phyloP scores from a whole-genome alignment of 202 grass and related monocot genomes.

The Schoenoplectus tabernaemontani region DNA sequence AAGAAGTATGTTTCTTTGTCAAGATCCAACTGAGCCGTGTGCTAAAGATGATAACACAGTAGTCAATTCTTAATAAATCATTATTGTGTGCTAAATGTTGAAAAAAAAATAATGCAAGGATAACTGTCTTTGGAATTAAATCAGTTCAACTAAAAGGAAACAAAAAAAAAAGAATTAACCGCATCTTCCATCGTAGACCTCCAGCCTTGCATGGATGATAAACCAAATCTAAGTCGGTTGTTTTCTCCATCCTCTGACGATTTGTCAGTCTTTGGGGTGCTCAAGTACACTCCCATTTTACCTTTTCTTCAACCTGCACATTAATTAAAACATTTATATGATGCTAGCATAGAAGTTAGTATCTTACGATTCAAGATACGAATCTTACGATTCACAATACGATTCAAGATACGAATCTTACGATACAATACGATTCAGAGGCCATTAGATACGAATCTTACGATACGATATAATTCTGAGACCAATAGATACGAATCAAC shows the following conservation, averaged over 20 bases:
- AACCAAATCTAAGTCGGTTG: constrained; percentile 42
- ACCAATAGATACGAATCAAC: no score
- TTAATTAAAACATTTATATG: constrained; percentile 5
- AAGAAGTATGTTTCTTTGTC: constrained; percentile 84
- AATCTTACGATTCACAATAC: no score
- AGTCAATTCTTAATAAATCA: constrained; percentile 5
- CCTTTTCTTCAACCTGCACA: constrained; percentile 9
- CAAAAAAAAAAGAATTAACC: constrained; percentile 33
- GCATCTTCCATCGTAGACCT: constrained; percentile 93
- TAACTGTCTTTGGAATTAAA: not conserved
- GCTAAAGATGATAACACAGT: constrained; percentile 34
- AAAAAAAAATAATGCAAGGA: not conserved
- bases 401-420: no score
- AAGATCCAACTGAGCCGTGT: constrained; percentile 53
- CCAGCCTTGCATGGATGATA: constrained; percentile 98
- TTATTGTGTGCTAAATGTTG: not conserved
- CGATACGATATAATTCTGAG: no score
- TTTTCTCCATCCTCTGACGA: constrained; percentile 54
- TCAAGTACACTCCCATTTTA: constrained; percentile 81
- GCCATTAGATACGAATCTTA: no score
- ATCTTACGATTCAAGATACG: no score
- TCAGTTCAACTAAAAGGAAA: not conserved
- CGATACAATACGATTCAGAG: no score
- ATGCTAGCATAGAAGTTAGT: no score
- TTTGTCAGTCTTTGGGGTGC: constrained; percentile 95